Evolutionary conservation across 2,329 filamentous ascomycete genomes (phyloP), one percentile per base, ranked within the genome.

Genomic region (Aspergillus terreus): DNA sequence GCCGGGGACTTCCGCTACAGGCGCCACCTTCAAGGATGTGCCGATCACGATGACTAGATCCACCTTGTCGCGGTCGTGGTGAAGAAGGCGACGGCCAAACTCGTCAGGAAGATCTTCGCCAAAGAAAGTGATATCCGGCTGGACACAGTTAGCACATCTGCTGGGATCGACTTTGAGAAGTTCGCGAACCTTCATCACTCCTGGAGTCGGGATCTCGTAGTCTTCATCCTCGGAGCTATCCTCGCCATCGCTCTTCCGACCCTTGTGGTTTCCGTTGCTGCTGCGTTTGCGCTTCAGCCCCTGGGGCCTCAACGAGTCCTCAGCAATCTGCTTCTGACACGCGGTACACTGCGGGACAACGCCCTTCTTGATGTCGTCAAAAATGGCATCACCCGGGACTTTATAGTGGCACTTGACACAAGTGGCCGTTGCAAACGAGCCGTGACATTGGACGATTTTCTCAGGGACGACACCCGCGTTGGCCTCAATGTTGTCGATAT

Each of bases 71-170:
- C 84, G 84, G 71, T 99, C 94, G 61, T 90, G 82, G 54, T 89
- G 80, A n/a, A 88, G 84, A 12, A 97, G 81, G 6, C 92, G 86
- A 46, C 83, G 78, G 51, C 87, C 88, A 71, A 99, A 99, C 59
- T 84, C 82, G 61, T 89, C 84, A 0, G 92, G 92, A 1, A 99
- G 84, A 46, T 85, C 81, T 74, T 99, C 94, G 60, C 92, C 92
- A 64, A 97, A 97, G 76, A 99, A 97, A 44, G 90, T 97, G 66
- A 99, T 97, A 74, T 97, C 92, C 7, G 94, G 94, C 79, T 82
- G 1, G 19, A 65, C 14, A 15, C 12, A 27, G 47, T 62, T 23
- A 60, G 56, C 44, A 51, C 33, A 49, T 35, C 21, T 42, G 38
- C 33, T 41, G 27, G 27, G 12, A 15, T 23, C 1, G 27, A 32